Evolutionary conservation across 164 flowering plant species (phyloP).

Genomic region (Sedum album): DNA sequence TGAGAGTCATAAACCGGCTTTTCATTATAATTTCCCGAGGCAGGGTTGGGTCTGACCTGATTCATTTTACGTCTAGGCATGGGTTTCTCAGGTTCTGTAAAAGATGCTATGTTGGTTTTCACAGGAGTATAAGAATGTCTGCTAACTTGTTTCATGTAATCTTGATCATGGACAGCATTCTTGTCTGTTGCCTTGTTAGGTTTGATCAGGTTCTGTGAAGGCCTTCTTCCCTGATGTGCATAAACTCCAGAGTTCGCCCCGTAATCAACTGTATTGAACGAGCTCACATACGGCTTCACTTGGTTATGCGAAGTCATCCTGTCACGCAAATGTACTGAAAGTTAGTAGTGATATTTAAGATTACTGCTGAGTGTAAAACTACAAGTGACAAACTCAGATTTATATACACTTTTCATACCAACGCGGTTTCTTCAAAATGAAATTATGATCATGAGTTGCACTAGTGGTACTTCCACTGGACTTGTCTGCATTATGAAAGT

Average conservation of each 20-base stretch:
- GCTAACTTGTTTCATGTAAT: background rate
- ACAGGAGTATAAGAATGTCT: background rate
- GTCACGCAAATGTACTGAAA: background rate
- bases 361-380: background rate
- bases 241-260: background rate
- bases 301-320: background rate
- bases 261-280: background rate
- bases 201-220: background rate
- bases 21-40: background rate
- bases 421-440: background rate
- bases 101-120: background rate
- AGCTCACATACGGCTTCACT: background rate
- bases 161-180: background rate
- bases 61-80: background rate
- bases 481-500: background rate
- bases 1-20: background rate
- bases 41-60: slow-evolving; percentile 6
- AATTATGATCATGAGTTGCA: background rate
- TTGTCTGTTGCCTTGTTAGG: background rate
- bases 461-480: background rate
- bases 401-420: background rate
- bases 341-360: background rate
- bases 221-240: background rate
- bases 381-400: background rate
- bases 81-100: background rate